These are phyloP conservation scores for Geotrichum carabidarum DNA, from an alignment of 1,139 yeast species.

Conservation along the genomic window DNA sequence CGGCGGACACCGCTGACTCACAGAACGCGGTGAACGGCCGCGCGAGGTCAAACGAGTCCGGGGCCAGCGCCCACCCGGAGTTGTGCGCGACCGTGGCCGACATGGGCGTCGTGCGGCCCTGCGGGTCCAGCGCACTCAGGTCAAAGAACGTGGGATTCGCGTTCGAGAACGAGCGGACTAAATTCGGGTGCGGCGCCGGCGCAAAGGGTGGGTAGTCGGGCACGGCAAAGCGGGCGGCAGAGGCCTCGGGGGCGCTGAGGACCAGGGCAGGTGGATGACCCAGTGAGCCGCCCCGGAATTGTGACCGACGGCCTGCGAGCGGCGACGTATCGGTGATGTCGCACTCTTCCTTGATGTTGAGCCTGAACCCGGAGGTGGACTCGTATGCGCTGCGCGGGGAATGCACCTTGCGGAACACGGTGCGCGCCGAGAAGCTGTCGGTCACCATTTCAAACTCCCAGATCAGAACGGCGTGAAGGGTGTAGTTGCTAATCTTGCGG, in stretches of 20 bases:
- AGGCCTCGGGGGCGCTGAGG: not conserved
- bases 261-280: conserved; percentile 2
- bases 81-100: conserved; percentile 3
- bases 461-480: conserved; percentile 30
- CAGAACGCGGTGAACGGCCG: conserved; percentile 20
- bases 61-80: not conserved
- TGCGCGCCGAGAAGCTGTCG: conserved; percentile 36
- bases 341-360: conserved; percentile 5
- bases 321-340: conserved; percentile 8
- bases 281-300: conserved; percentile 7
- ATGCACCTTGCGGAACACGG: conserved; percentile 31
- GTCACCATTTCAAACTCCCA: conserved; percentile 38
- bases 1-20: conserved; percentile 6
- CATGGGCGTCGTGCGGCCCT: conserved; percentile 11
- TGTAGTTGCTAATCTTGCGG: not conserved
- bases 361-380: conserved; percentile 2
- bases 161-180: conserved; percentile 1
- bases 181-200: not conserved
- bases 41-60: conserved; percentile 12
- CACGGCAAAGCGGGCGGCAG: not conserved
- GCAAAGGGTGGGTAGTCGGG: not conserved
- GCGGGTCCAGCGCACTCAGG: not conserved
- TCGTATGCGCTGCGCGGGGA: conserved; percentile 6
- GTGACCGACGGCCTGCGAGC: conserved; percentile 14
- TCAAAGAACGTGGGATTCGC: not conserved